Percentiles rank a stretch among this genome's conserved stretches.
Evolutionary conservation across 164 flowering plant genomes (phyloP).

Genomic region (Piper betle): DNA sequence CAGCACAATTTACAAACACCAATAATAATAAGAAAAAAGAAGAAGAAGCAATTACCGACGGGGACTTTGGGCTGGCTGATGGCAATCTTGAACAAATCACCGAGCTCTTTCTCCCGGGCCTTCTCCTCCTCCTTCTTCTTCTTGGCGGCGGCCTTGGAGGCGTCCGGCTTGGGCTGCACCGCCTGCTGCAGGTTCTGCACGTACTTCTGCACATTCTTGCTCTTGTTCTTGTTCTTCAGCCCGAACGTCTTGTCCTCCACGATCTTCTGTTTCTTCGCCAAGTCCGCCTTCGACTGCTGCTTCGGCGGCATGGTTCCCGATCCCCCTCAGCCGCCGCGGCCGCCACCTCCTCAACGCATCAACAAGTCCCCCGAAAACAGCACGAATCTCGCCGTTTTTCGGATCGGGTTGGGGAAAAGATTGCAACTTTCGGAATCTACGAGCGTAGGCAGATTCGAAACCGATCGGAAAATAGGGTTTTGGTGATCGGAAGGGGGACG

Average conservation of each 20-base stretch:
- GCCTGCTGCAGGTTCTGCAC: constrained; percentile 66
- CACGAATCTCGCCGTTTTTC: no score
- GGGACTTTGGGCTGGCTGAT: constrained; percentile 97
- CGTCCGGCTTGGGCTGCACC: constrained; percentile 67
- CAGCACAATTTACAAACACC: no score
- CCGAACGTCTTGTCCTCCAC: constrained; percentile 98
- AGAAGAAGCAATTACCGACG: constrained; percentile 33
- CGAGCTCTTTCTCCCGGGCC: constrained; percentile 84
- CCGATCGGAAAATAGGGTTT: no score
- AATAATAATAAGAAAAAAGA: neutral
- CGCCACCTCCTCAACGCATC: no score
- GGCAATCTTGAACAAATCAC: constrained; percentile 83
- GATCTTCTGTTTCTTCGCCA: constrained; percentile 94
- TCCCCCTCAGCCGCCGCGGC: no score
- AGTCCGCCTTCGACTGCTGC: constrained; percentile 67
- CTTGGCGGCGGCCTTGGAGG: constrained; percentile 62
- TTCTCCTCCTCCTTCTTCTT: constrained; percentile 97
- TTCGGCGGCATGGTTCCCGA: constrained; percentile 68
- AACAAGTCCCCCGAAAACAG: no score
- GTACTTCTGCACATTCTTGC: constrained; percentile 88
- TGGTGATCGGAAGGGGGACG: no score
- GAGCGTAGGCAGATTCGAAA: no score
- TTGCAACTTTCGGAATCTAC: no score
- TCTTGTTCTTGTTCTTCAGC: constrained; percentile 92
- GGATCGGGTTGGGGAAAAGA: no score